Base-by-base conservation (phyloP, 2,329 filamentous ascomycete species). In the Elsinoe arachidis region DNA sequence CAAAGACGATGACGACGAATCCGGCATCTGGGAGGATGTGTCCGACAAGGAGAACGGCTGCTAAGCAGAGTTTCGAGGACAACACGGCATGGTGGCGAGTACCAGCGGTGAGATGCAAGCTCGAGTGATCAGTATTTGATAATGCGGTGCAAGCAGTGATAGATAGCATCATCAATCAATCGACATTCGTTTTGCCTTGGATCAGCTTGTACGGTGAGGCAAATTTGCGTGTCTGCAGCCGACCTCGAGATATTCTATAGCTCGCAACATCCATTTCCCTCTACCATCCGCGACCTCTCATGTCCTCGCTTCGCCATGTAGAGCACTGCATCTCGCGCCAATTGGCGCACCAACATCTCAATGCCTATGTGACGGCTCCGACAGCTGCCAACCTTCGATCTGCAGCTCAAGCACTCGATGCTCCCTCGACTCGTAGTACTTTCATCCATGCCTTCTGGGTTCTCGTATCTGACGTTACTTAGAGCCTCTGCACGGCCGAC, bases 291-390 rank as follows among this genome's bases (percentile, higher is more conserved):
- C 21, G 35, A 11, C 19, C 49, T 53, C 46, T 21, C 54, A 73
- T 73, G 72, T 73, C 72, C 64, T 65, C 69, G 62, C 63, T 71
- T 61, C 67, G 64, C 54, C 63, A 67, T 64, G 70, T 69, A 56
- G 65, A 70, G 63, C 56, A 63, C 59, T 69, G 67, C 60, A 57
- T 73, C 56, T 61, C 65, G 58, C 71, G 70, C 53, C 67, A 72
- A 51, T 59, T 62, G 21, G 66, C 66, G 37, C 65, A 66, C 51
- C 61, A 65, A 23, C 56, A 64, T 47, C 66, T 73, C 62, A 74
- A 73, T 67, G 70, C 70, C 55, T 73, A 73, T 62, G 66, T 70
- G 51, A 66, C 61, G 17, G 60, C 63, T 60, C 55, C 63, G 52
- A 60, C 65, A 10, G 56, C 60, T 19, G 60, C 63, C 7, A 51